These are phyloP conservation scores for Taxillus chinensis DNA, from an alignment of 164 flowering plant genomes.

Conservation along the genomic window DNA sequence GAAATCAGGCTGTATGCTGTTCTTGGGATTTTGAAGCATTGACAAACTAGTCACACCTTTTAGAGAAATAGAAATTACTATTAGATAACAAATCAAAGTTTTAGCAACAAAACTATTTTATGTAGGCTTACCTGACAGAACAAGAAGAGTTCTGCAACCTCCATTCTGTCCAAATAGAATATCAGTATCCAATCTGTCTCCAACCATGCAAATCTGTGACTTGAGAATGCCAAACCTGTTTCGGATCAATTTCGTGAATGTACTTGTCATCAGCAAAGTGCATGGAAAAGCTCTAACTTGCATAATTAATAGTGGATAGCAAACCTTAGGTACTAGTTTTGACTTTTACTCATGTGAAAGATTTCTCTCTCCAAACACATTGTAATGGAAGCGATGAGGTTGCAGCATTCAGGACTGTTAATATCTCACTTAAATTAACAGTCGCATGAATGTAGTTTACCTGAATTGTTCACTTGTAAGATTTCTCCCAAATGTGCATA, in stretches of 20 bases:
- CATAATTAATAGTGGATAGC: too few relatives aligned
- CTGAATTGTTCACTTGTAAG: too few relatives aligned
- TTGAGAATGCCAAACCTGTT: conserved; percentile 76
- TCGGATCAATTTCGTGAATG: conserved; percentile 8
- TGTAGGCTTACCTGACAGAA: conserved; percentile 63
- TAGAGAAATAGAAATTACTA: not conserved
- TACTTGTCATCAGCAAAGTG: not conserved
- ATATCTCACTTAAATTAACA: too few relatives aligned
- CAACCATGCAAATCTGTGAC: conserved; percentile 99
- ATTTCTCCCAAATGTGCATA: too few relatives aligned
- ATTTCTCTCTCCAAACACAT: too few relatives aligned
- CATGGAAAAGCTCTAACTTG: too few relatives aligned
- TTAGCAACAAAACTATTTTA: not conserved
- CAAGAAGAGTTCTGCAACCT: conserved; percentile 98
- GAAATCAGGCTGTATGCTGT: conserved; percentile 88
- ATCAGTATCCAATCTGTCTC: conserved; percentile 95
- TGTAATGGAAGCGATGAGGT: too few relatives aligned
- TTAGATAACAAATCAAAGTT: not conserved
- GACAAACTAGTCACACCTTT: conserved; percentile 75
- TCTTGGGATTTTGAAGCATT: conserved; percentile 71
- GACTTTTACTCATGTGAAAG: too few relatives aligned
- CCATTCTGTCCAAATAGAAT: conserved; percentile 97
- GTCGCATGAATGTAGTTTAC: too few relatives aligned
- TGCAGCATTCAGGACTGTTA: too few relatives aligned
- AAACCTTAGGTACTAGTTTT: too few relatives aligned